A percentile compares a stretch with the other conserved stretches of the same genome.
Conservation (phyloP, 1,284 basidiomycete genomes). For the Pyrrhoderma lamaoense region DNA sequence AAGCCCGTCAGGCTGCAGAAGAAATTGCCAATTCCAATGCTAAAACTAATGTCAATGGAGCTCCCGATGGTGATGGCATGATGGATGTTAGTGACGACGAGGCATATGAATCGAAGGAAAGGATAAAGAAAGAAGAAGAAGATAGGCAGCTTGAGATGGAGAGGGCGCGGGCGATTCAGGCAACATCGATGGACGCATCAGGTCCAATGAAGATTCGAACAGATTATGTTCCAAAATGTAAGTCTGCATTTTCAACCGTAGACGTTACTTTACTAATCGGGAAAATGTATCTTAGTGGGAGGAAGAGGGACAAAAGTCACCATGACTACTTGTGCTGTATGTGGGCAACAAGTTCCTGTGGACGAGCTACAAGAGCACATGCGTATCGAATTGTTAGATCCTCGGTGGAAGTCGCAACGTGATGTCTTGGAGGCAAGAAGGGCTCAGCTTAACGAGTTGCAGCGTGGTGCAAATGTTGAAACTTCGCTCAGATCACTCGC, state of each 20-base stretch:
- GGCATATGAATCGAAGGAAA: conserved; percentile 56
- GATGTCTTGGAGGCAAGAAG: conserved; percentile 81
- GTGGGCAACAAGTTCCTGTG: conserved; percentile 89
- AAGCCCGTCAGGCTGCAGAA: conserved; percentile 70
- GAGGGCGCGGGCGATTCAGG: conserved; percentile 71
- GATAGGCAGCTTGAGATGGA: conserved; percentile 72
- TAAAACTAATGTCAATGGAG: conserved; percentile 40
- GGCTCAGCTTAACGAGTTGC: conserved; percentile 82
- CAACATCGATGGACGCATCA: conserved; percentile 63
- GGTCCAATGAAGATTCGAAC: conserved; percentile 95
- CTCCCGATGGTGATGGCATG: conserved; percentile 51
- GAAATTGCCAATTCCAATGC: conserved; percentile 36
- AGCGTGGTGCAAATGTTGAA: conserved; percentile 86
- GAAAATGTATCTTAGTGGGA: too few relatives aligned
- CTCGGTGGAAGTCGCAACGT: conserved; percentile 94
- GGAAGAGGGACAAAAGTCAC: conserved; percentile 59
- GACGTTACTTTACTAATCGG: too few relatives aligned
- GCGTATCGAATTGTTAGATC: conserved; percentile 96
- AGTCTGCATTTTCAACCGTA: conserved; percentile 31
- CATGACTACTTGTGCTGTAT: conserved; percentile 87
- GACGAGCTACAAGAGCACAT: conserved; percentile 97
- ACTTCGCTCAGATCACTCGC: conserved; percentile 88
- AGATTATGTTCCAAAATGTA: conserved; percentile 92
- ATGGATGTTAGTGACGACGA: conserved; percentile 79
- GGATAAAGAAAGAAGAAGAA: conserved; percentile 66